These are phyloP conservation scores for Wickerhamomyces xylosicus DNA, from an alignment of 805 yeast species.

Conservation along the genomic window DNA sequence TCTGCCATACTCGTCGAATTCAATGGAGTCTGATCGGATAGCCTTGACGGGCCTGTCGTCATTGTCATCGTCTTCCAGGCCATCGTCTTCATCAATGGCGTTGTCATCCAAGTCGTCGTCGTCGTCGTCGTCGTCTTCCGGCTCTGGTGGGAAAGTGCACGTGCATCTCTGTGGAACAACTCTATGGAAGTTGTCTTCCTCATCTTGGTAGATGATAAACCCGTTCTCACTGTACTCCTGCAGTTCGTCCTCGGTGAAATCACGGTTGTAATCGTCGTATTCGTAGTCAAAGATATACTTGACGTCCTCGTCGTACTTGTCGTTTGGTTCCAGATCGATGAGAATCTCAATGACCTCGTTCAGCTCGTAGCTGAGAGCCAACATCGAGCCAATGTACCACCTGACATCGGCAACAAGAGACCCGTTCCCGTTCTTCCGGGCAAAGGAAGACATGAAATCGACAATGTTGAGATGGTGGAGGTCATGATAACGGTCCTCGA, in stretches of 20 bases:
- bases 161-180: constrained; percentile 16
- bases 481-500: constrained; percentile 38
- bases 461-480: constrained; percentile 46
- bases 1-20: constrained; percentile 48
- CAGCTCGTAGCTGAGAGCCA: constrained; percentile 35
- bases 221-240: constrained; percentile 25
- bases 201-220: constrained; percentile 18
- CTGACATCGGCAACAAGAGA: constrained; percentile 48
- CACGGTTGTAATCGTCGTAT: constrained; percentile 31
- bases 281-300: constrained; percentile 52
- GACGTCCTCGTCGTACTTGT: constrained; percentile 60
- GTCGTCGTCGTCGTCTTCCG: constrained; percentile 12
- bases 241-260: constrained; percentile 19
- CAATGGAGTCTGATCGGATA: constrained; percentile 25
- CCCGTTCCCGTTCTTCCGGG: constrained; percentile 51
- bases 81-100: constrained; percentile 6
- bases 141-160: constrained; percentile 17
- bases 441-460: constrained; percentile 58
- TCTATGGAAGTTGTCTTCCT: constrained; percentile 18
- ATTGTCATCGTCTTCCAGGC: constrained; percentile 3
- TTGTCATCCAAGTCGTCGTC: constrained; percentile 4
- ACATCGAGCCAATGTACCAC: constrained; percentile 44
- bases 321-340: constrained; percentile 47
- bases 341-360: constrained; percentile 44
- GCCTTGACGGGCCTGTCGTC: constrained; percentile 1